Conservation (phyloP, 768 basidiomycete genomes). For the Kwoniella europaea region DNA sequence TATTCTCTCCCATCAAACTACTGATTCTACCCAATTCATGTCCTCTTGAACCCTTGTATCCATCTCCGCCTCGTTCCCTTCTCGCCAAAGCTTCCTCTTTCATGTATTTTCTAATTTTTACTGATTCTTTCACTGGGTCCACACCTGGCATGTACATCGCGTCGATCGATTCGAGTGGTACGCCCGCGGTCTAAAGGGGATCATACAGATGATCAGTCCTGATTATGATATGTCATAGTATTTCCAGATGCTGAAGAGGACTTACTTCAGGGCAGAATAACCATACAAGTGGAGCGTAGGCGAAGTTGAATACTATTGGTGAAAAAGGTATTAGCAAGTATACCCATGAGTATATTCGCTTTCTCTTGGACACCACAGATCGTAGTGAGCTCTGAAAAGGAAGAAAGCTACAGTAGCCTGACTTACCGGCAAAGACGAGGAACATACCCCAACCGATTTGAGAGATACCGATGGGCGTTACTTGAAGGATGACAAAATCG, state of each 20-base stretch:
- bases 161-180: conserved; percentile 40
- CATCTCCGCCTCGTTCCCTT: not conserved
- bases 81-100: conserved; percentile 4
- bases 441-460: conserved; percentile 24
- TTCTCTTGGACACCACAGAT: too few species aligned
- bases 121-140: conserved; percentile 30
- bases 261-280: conserved; percentile 34
- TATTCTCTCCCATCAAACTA: conserved; percentile 12
- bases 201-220: not conserved
- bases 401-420: not conserved
- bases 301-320: conserved; percentile 25
- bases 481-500: conserved; percentile 33
- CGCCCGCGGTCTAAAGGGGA: conserved; percentile 29
- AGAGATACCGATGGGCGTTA: conserved; percentile 26
- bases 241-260: not conserved
- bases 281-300: conserved; percentile 29
- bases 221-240: not conserved
- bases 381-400: too few species aligned
- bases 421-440: conserved; percentile 24
- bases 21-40: conserved; percentile 5
- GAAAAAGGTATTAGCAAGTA: too few species aligned
- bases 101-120: conserved; percentile 14
- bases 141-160: conserved; percentile 29
- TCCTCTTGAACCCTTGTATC: not conserved
- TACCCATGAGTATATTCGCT: too few species aligned